A percentile compares a stretch with the other conserved stretches of the same genome.
phyloP scores from a whole-genome alignment of 345 rosid genomes.

The Pugionium dolabratum region DNA sequence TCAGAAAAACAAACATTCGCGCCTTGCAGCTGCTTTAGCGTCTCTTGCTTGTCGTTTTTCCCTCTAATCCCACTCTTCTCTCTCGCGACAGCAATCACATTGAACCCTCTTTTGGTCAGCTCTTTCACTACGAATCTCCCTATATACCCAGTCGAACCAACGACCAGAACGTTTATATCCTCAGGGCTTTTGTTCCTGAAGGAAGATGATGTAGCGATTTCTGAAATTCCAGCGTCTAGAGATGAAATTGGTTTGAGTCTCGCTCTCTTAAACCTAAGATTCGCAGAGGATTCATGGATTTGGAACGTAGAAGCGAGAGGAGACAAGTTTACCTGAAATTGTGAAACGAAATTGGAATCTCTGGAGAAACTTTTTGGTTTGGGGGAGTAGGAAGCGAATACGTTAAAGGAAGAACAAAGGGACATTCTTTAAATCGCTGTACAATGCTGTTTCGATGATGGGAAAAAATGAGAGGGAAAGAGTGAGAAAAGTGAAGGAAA shows the following conservation, averaged over 20 bases:
- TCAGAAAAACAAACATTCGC: conserved; percentile 84
- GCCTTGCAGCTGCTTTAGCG: conserved; percentile 56
- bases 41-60: conserved; percentile 60
- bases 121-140: conserved; percentile 86
- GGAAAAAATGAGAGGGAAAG: conserved; percentile 24
- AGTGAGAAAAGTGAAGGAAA: conserved; percentile 32
- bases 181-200: conserved; percentile 62
- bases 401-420: conserved; percentile 52
- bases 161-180: conserved; percentile 71
- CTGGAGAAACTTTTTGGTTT: conserved; percentile 37
- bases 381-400: conserved; percentile 42
- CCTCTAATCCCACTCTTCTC: conserved; percentile 83
- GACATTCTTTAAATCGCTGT: conserved; percentile 39
- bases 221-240: conserved; percentile 43
- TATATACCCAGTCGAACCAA: conserved; percentile 93
- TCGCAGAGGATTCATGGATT: conserved; percentile 25
- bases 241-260: conserved; percentile 46
- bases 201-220: conserved; percentile 39
- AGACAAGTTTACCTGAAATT: conserved; percentile 55
- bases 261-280: conserved; percentile 37
- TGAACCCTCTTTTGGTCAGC: conserved; percentile 76
- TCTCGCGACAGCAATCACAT: conserved; percentile 78
- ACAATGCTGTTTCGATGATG: conserved; percentile 11
- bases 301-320: conserved; percentile 33
- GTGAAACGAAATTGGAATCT: conserved; percentile 52